Conservation (phyloP, 139 green algal genomes). For the Haematococcus lacustris region DNA sequence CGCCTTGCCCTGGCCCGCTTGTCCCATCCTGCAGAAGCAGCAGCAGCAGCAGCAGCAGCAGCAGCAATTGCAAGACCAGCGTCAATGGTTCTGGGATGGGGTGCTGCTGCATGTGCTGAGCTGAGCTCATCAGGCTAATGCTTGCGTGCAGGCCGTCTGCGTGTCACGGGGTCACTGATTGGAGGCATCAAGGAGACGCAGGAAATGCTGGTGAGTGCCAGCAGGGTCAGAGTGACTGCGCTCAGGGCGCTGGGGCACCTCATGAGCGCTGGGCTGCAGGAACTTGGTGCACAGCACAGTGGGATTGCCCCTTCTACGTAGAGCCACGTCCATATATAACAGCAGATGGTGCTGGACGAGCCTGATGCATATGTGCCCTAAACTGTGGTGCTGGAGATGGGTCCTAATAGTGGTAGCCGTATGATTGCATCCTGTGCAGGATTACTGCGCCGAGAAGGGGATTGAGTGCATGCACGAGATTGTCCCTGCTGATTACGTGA, state of each 20-base stretch:
- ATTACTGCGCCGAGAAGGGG: constrained; percentile 65
- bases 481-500: constrained; percentile 46
- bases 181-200: constrained; percentile 67
- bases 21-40: no score
- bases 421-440: no score
- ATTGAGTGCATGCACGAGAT: constrained; percentile 37
- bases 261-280: no score
- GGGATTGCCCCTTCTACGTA: not conserved
- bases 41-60: no score
- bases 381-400: no score
- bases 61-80: no score
- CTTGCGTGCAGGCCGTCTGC: constrained; percentile 14
- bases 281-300: not conserved
- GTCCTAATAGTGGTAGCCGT: no score
- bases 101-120: no score
- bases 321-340: not conserved
- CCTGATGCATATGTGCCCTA: not conserved
- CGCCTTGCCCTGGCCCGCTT: no score
- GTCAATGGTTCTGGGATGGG: no score
- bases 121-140: no score
- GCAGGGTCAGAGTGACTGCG: not conserved
- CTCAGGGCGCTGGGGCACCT: not conserved
- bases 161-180: constrained; percentile 46
- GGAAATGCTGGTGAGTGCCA: constrained; percentile 46
- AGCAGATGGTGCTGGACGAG: not conserved